Evolutionary conservation across 352 stramenopile species (phyloP).

Genomic region (Phytophthora capsici): DNA sequence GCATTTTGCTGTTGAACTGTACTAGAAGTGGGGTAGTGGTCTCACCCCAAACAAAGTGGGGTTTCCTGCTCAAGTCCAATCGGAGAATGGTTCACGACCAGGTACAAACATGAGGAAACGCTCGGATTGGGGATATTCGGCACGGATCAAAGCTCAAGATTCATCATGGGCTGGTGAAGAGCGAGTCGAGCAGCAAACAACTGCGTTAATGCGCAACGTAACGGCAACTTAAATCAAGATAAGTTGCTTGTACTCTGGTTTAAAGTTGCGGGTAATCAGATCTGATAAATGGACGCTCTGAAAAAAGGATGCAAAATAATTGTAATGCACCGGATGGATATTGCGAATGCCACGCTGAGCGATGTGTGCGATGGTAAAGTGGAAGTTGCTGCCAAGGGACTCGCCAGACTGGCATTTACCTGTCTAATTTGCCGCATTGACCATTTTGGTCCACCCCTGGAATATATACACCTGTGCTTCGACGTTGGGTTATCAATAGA

Average conservation of each 20-base stretch:
- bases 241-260: background rate
- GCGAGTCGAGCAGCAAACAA: conserved; percentile 16
- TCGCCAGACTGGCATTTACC: background rate
- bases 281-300: conserved; percentile 1
- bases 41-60: conserved; percentile 4
- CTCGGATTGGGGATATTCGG: conserved; percentile 31
- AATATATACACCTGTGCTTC: background rate
- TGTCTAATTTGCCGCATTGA: background rate
- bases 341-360: conserved; percentile 19
- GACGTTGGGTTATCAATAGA: too few species aligned
- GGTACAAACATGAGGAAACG: conserved; percentile 7
- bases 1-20: conserved; percentile 26
- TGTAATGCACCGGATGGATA: conserved; percentile 11
- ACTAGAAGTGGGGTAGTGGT: background rate
- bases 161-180: conserved; percentile 31
- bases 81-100: conserved; percentile 22
- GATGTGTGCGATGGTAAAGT: conserved; percentile 8
- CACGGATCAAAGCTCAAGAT: conserved; percentile 34
- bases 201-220: conserved; percentile 4
- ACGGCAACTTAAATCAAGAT: background rate
- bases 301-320: conserved; percentile 14
- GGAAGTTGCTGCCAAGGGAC: background rate
- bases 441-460: conserved; percentile 1
- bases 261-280: background rate
- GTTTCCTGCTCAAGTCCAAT: conserved; percentile 27